A percentile compares a stretch with the other conserved stretches of the same genome.
Conservation (phyloP, 306 rosid species). For the Malus sylvestris region DNA sequence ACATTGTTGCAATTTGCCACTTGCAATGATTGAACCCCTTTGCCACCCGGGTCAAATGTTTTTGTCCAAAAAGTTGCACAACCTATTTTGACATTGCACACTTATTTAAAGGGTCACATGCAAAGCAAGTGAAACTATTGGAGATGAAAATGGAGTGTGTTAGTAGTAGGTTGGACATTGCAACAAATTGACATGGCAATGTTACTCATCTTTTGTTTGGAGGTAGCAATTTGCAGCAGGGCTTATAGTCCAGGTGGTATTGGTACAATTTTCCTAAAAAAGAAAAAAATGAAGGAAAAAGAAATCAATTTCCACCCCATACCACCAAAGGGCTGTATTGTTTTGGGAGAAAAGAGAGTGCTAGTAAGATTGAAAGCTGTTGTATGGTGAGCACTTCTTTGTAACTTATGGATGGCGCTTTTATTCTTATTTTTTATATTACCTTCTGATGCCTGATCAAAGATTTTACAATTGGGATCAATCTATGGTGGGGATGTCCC, state of each 20-base stretch:
- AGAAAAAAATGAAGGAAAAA: neutral
- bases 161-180: neutral
- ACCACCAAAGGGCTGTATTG: neutral
- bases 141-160: neutral
- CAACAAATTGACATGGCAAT: neutral
- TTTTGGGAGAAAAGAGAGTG: neutral
- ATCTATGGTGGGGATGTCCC: neutral
- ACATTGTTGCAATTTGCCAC: neutral
- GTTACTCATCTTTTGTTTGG: neutral
- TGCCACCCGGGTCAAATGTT: too few relatives aligned
- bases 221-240: neutral
- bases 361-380: neutral
- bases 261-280: neutral
- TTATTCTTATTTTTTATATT: neutral
- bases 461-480: neutral
- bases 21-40: neutral
- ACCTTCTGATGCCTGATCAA: neutral
- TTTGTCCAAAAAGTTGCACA: too few relatives aligned
- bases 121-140: too few relatives aligned
- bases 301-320: neutral
- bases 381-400: neutral
- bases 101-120: neutral
- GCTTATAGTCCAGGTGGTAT: neutral
- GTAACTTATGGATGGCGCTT: neutral
- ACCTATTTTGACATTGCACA: neutral